Evolutionary conservation across 2,329 filamentous ascomycete species (phyloP).

Genomic region (Venturia pyrina): DNA sequence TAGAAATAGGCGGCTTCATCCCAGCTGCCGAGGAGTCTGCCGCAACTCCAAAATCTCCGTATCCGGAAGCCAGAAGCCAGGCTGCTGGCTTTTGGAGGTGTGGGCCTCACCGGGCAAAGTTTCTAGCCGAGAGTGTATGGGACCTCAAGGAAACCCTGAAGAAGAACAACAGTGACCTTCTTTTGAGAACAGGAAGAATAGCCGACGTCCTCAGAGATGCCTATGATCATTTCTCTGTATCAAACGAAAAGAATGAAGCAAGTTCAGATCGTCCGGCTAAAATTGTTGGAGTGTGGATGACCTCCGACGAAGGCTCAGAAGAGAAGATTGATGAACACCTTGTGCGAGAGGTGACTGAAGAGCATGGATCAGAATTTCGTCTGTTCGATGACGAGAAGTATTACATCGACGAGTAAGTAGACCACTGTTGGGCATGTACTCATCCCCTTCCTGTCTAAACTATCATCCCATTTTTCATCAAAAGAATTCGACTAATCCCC

Average conservation of each 20-base stretch:
- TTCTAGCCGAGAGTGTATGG: slow-evolving; percentile 63
- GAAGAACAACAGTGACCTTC: slow-evolving; percentile 48
- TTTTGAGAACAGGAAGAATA: slow-evolving; percentile 52
- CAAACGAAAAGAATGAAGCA: slow-evolving; percentile 13
- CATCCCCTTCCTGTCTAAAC: background rate
- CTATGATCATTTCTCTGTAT: slow-evolving; percentile 33
- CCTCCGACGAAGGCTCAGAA: slow-evolving; percentile 57
- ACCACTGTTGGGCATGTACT: background rate
- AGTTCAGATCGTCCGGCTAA: slow-evolving; percentile 24
- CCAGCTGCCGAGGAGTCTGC: slow-evolving; percentile 25
- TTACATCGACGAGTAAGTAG: slow-evolving; percentile 62
- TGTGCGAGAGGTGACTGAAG: slow-evolving; percentile 43
- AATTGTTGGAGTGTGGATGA: slow-evolving; percentile 64
- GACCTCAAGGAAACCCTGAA: slow-evolving; percentile 56
- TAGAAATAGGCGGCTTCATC: slow-evolving; percentile 69
- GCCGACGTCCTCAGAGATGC: slow-evolving; percentile 51
- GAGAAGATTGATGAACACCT: slow-evolving; percentile 55
- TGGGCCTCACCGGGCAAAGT: slow-evolving; percentile 61
- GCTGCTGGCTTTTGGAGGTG: slow-evolving; percentile 63
- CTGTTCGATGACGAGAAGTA: slow-evolving; percentile 69
- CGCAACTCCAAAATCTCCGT: slow-evolving; percentile 43
- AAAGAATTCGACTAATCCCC: background rate
- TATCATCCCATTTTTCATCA: background rate
- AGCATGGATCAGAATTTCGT: slow-evolving; percentile 49
- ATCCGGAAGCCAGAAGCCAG: slow-evolving; percentile 56